A percentile compares a stretch with the other conserved stretches of the same genome.
Conservation (phyloP, 768 basidiomycete species). For the Kwoniella sp. region DNA sequence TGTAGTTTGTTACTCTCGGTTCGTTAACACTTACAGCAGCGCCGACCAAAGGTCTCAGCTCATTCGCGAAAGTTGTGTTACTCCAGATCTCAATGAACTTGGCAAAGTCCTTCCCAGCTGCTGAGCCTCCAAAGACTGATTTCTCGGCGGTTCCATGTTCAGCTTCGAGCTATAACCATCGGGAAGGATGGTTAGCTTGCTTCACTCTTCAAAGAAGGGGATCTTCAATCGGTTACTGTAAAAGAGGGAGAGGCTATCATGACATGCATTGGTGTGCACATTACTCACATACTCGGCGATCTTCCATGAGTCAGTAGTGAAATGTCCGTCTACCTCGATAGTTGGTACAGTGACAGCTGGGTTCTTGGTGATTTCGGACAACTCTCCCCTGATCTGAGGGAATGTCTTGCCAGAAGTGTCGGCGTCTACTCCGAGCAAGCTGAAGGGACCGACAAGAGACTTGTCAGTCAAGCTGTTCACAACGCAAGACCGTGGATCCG, state of each 20-base stretch:
- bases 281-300: constrained; percentile 25
- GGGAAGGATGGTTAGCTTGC: too few relatives aligned
- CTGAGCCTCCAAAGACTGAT: constrained; percentile 27
- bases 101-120: constrained; percentile 25
- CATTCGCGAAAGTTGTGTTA: constrained; percentile 20
- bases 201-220: neutral
- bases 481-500: too few relatives aligned
- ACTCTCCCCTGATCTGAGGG: constrained; percentile 24
- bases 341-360: constrained; percentile 28
- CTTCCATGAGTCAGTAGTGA: constrained; percentile 22
- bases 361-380: constrained; percentile 24
- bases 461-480: too few relatives aligned
- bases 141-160: constrained; percentile 18
- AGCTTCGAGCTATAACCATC: constrained; percentile 18
- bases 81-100: constrained; percentile 29
- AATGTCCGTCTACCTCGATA: constrained; percentile 20
- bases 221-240: too few relatives aligned
- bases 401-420: constrained; percentile 12
- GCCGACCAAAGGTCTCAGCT: constrained; percentile 20
- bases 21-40: constrained; percentile 20
- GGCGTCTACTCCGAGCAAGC: constrained; percentile 15
- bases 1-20: too few relatives aligned
- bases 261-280: too few relatives aligned
- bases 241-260: too few relatives aligned
- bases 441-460: too few relatives aligned